These are phyloP conservation scores for Parascedosporium putredinis DNA, from an alignment of 2,329 filamentous ascomycete species.

Conservation along the genomic window DNA sequence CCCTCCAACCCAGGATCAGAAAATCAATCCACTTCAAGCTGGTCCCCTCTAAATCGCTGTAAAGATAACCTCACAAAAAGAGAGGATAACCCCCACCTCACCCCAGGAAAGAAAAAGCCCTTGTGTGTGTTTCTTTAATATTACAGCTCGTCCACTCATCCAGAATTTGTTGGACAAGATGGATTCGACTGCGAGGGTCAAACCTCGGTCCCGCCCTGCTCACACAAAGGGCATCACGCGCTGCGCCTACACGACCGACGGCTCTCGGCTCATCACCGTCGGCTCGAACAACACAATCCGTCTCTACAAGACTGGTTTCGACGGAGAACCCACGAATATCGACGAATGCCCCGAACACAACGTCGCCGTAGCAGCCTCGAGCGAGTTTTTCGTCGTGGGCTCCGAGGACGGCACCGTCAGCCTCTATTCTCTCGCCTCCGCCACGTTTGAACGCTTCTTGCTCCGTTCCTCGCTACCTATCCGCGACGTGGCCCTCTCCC, in stretches of 20 bases:
- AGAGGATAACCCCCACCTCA: too few species aligned
- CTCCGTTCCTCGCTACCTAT: slow-evolving; percentile 77
- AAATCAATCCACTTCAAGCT: too few species aligned
- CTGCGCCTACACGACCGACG: slow-evolving; percentile 82
- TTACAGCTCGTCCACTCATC: too few species aligned
- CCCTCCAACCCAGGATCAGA: too few species aligned
- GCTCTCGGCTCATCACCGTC: slow-evolving; percentile 76
- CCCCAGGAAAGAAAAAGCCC: background rate
- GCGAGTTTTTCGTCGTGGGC: slow-evolving; percentile 78
- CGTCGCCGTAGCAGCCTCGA: slow-evolving; percentile 62
- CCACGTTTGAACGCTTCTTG: slow-evolving; percentile 66
- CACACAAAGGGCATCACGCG: slow-evolving; percentile 81
- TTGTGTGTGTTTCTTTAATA: too few species aligned
- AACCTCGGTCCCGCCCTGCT: slow-evolving; percentile 54
- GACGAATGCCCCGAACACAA: slow-evolving; percentile 88
- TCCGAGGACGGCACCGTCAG: slow-evolving; percentile 95
- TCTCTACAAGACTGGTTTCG: slow-evolving; percentile 81
- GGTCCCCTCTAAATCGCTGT: too few species aligned
- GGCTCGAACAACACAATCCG: slow-evolving; percentile 91
- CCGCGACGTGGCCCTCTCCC: slow-evolving; percentile 73
- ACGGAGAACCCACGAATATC: slow-evolving; percentile 85
- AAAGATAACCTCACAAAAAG: too few species aligned
- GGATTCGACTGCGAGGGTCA: slow-evolving; percentile 24
- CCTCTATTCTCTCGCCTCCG: slow-evolving; percentile 68
- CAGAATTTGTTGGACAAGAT: background rate